A percentile compares a stretch with the other conserved stretches of the same genome.
Evolutionary conservation across 371 early-diverging fungal genomes (phyloP).

Genomic region (Phascolomyces articulosus): DNA sequence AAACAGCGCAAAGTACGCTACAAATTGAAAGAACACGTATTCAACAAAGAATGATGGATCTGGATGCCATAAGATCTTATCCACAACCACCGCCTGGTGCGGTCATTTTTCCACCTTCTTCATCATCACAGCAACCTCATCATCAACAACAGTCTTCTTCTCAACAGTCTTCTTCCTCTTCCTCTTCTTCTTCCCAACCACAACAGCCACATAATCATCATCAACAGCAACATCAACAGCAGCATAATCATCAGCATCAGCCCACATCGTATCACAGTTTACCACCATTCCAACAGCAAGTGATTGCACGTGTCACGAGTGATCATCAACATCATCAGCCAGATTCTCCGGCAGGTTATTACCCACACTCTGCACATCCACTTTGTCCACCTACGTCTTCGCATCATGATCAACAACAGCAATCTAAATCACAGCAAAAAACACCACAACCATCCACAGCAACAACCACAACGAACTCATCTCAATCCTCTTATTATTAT

Average conservation of each 20-base stretch:
- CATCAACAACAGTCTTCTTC: not conserved
- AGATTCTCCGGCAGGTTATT: slow-evolving; percentile 28
- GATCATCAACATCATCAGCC: slow-evolving; percentile 20
- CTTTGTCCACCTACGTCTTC: slow-evolving; percentile 30
- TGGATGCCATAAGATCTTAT: slow-evolving; percentile 23
- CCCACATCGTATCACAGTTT: slow-evolving; percentile 21
- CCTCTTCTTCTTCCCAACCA: no score
- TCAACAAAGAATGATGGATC: slow-evolving; percentile 39
- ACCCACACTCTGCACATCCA: slow-evolving; percentile 45
- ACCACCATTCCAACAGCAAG: slow-evolving; percentile 41
- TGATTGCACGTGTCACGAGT: slow-evolving; percentile 31
- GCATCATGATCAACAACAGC: not conserved
- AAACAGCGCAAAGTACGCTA: slow-evolving; percentile 38
- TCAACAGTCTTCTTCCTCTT: no score
- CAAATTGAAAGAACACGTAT: slow-evolving; percentile 45
- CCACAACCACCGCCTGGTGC: slow-evolving; percentile 12
- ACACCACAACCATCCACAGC: not conserved
- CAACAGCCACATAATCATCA: not conserved
- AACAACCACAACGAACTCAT: slow-evolving; percentile 2
- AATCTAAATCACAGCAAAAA: not conserved
- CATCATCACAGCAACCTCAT: not conserved
- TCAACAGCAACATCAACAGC: not conserved
- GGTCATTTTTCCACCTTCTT: not conserved
- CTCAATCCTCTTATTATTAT: not conserved
- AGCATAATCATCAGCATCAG: not conserved